These are phyloP conservation scores for Trametes pubescens DNA, from an alignment of 1,284 basidiomycete genomes.

Conservation along the genomic window DNA sequence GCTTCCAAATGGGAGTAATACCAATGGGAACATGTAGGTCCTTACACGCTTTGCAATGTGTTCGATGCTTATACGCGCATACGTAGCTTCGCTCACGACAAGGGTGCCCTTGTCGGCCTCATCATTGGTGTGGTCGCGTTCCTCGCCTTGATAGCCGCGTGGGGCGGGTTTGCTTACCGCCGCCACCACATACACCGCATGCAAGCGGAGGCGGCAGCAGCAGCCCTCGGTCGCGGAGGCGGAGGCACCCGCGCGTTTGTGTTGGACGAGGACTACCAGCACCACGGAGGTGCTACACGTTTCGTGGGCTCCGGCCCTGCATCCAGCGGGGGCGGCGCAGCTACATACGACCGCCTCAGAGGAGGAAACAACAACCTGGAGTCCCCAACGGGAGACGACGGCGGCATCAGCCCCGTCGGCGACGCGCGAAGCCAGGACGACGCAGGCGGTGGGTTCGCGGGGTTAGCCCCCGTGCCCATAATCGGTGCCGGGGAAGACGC, in stretches of 20 bases:
- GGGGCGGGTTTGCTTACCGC: conserved; percentile 34
- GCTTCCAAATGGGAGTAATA: conserved; percentile 28
- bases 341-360: conserved; percentile 27
- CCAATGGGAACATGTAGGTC: conserved; percentile 29
- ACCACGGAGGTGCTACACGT: conserved; percentile 24
- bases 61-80: neutral
- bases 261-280: conserved; percentile 34
- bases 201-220: conserved; percentile 33
- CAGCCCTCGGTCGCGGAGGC: conserved; percentile 22
- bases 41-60: neutral
- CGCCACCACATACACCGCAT: conserved; percentile 34
- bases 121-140: conserved; percentile 39
- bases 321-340: conserved; percentile 12
- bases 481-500: conserved; percentile 25
- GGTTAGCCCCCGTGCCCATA: conserved; percentile 23
- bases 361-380: conserved; percentile 26
- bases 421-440: conserved; percentile 20
- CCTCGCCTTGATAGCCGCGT: conserved; percentile 32
- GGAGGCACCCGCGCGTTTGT: conserved; percentile 23
- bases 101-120: conserved; percentile 41
- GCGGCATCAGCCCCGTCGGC: conserved; percentile 11
- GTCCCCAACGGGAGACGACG: conserved; percentile 19
- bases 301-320: conserved; percentile 28
- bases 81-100: conserved; percentile 36
- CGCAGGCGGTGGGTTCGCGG: conserved; percentile 12